Evolutionary conservation across 805 yeast genomes (phyloP), one percentile per base, ranked within the genome.

Genomic region (Starmera dryadoides): DNA sequence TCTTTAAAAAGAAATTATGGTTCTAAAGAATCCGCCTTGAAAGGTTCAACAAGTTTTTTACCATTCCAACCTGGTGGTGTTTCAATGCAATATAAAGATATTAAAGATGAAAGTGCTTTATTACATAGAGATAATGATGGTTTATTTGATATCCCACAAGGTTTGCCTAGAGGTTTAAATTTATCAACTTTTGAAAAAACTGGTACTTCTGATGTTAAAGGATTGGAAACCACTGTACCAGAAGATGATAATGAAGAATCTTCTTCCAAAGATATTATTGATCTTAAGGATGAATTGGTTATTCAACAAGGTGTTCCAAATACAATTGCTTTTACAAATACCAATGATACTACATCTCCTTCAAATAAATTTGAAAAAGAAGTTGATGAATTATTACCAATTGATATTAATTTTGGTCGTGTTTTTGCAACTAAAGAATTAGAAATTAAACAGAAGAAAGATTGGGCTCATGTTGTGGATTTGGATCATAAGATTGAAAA

Each of bases 401-500:
- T 67, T 35, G 74, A 73, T 33, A 55, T 73, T 20, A 62, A 65
- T 22, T 71, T 76, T 47, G 72, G 72, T 7, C 62, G 79, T 40
- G 53, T 62, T 4, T 43, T 53, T 3, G 32, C 42, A 25, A 38
- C 52, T 15, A 52, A 45, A 16, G 41, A 51, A 5, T 45, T 53
- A 11, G 43, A 50, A 15, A 33, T 43, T 16, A 22, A 51, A 16
- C 59, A 58, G 34, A 74, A 75, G 44, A 76, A 71, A 43, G 78
- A 80, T 42, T 93, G 98, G 98, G 98, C 98, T 0, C 98, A 93
- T 62, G 78, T 86, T 31, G 96, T 93, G 10, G 96, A 93, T 50
- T 63, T 93, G 36, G 78, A 85, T 52, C 94, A 87, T 53, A 76
- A 74, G 43, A 76, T 93, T 40, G 85, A 81, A 19, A 88, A 93